Percentiles rank a stretch among this genome's conserved stretches.
Conservation (phyloP, 352 stramenopile genomes). For the Phytophthora chlamydospora region DNA sequence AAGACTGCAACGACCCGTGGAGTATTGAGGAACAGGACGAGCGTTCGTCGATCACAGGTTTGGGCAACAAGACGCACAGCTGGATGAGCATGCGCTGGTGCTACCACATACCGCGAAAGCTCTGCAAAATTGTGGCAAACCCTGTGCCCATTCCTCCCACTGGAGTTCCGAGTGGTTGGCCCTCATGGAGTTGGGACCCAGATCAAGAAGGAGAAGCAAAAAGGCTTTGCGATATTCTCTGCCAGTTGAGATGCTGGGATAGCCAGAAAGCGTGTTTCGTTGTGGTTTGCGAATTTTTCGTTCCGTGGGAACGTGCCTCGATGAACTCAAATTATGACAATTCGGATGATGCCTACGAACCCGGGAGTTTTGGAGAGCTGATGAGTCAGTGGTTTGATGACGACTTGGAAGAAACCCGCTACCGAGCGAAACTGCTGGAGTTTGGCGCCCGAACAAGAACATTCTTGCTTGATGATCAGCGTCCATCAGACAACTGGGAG, state of each 20-base stretch:
- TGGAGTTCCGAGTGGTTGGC: constrained; percentile 68
- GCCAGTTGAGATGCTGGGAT: constrained; percentile 78
- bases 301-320: constrained; percentile 65
- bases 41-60: constrained; percentile 19
- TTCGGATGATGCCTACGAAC: constrained; percentile 41
- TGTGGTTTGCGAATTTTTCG: constrained; percentile 66
- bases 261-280: constrained; percentile 53
- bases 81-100: constrained; percentile 87
- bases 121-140: constrained; percentile 55
- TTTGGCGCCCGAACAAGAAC: constrained; percentile 40
- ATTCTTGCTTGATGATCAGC: constrained; percentile 35
- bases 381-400: constrained; percentile 79
- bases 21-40: constrained; percentile 31
- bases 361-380: constrained; percentile 70
- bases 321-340: constrained; percentile 4
- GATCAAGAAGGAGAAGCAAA: constrained; percentile 25
- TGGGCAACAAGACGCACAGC: constrained; percentile 62
- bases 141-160: constrained; percentile 69
- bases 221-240: constrained; percentile 75
- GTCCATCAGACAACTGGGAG: constrained; percentile 79
- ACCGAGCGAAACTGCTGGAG: constrained; percentile 51
- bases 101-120: constrained; percentile 71
- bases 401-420: constrained; percentile 53
- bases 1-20: constrained; percentile 71
- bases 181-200: constrained; percentile 51